Evolutionary conservation across 495 filamentous ascomycete genomes (phyloP).

Genomic region (Aspergillus incahuasiensis): DNA sequence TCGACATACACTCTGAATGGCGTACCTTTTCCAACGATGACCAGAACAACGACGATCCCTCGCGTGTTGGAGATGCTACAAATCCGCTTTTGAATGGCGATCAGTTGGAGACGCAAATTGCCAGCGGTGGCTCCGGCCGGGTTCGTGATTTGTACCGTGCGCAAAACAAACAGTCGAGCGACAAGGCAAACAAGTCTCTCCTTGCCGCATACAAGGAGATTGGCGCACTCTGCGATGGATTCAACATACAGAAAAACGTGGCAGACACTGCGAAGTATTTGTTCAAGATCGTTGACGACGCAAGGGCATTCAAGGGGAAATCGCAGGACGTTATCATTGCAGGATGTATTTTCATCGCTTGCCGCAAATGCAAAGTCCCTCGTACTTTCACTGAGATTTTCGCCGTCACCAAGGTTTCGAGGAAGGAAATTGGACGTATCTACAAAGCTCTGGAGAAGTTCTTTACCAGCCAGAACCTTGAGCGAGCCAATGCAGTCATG

Average conservation of each 20-base stretch:
- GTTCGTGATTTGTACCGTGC: constrained; percentile 76
- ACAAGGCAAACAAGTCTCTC: constrained; percentile 79
- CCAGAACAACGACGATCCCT: constrained; percentile 90
- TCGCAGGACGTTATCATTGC: constrained; percentile 90
- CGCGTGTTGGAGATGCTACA: constrained; percentile 89
- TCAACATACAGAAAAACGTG: constrained; percentile 72
- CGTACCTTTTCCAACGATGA: constrained; percentile 98
- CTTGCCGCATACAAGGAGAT: constrained; percentile 86
- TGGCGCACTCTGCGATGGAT: constrained; percentile 77
- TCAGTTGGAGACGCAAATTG: constrained; percentile 88
- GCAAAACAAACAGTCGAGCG: constrained; percentile 76
- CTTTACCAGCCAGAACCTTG: constrained; percentile 57
- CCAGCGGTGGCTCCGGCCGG: constrained; percentile 69
- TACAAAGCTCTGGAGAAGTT: constrained; percentile 92
- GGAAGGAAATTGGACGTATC: constrained; percentile 94
- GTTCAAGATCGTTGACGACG: constrained; percentile 89
- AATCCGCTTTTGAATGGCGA: constrained; percentile 86
- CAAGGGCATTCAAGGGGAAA: constrained; percentile 91
- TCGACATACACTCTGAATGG: constrained; percentile 96
- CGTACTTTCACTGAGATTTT: constrained; percentile 93
- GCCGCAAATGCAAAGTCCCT: constrained; percentile 78
- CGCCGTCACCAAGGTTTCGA: constrained; percentile 84
- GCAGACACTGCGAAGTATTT: constrained; percentile 87
- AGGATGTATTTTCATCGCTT: constrained; percentile 95
- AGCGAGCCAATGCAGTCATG: constrained; percentile 46